Conservation (phyloP, 805 yeast genomes). For the Metschnikowia matae region DNA sequence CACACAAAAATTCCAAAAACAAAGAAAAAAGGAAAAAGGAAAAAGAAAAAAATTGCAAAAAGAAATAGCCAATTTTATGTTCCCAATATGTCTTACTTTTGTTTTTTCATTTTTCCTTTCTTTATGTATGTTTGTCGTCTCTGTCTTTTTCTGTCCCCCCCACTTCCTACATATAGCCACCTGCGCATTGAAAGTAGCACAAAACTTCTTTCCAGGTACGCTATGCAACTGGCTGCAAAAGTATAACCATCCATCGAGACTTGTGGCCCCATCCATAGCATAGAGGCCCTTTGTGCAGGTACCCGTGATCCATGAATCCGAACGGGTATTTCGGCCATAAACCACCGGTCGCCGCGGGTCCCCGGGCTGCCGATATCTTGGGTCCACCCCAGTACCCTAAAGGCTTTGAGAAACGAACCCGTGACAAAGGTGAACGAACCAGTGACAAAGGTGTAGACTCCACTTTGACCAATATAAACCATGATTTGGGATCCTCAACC, state of each 20-base stretch:
- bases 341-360: neutral
- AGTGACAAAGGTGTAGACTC: too few relatives aligned
- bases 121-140: too few relatives aligned
- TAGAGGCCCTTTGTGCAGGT: neutral
- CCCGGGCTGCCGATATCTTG: neutral
- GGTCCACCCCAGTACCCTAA: conserved; percentile 6
- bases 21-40: too few relatives aligned
- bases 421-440: too few relatives aligned
- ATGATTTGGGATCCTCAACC: too few relatives aligned
- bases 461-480: too few relatives aligned
- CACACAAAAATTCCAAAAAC: too few relatives aligned
- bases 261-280: neutral
- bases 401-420: neutral
- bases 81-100: too few relatives aligned
- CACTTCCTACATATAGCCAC: neutral
- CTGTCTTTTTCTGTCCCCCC: too few relatives aligned
- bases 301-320: neutral
- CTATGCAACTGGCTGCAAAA: neutral
- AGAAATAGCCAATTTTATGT: too few relatives aligned
- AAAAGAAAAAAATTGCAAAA: too few relatives aligned
- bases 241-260: neutral
- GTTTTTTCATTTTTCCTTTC: too few relatives aligned
- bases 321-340: neutral
- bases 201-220: neutral
- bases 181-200: conserved; percentile 2